phyloP scores from a whole-genome alignment of 352 stramenopile species.

The Thalassiosira oceanica region DNA sequence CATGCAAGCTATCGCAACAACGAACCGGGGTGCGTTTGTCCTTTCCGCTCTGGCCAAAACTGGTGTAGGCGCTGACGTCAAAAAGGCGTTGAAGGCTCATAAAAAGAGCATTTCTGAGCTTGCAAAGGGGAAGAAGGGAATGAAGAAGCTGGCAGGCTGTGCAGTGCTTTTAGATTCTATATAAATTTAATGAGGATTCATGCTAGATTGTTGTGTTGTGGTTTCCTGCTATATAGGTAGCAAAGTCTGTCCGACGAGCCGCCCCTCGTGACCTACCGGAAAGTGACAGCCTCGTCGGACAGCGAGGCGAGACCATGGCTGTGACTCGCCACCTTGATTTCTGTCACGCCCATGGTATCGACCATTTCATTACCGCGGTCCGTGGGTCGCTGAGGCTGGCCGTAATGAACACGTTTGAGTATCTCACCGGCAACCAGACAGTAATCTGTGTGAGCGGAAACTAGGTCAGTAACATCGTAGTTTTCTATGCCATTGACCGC shows the following conservation, averaged over 20 bases:
- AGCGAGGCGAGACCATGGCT: slow-evolving; percentile 20
- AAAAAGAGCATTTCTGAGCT: slow-evolving; percentile 43
- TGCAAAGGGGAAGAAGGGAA: slow-evolving; percentile 17
- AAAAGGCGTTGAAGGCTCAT: slow-evolving; percentile 42
- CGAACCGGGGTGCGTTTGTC: slow-evolving; percentile 76
- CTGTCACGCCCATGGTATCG: slow-evolving; percentile 32
- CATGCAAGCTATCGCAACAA: slow-evolving; percentile 49
- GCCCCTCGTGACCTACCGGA: too few species aligned
- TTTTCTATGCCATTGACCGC: slow-evolving; percentile 66
- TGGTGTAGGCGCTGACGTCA: slow-evolving; percentile 46
- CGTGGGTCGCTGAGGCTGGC: slow-evolving; percentile 43
- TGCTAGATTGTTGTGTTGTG: too few species aligned
- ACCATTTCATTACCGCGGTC: slow-evolving; percentile 10
- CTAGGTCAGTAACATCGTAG: slow-evolving; percentile 68
- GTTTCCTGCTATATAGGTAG: too few species aligned
- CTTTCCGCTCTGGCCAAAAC: slow-evolving; percentile 63
- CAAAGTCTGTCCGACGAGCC: too few species aligned
- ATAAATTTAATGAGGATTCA: slow-evolving; percentile 28
- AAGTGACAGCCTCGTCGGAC: slow-evolving; percentile 21
- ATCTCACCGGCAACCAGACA: slow-evolving; percentile 61
- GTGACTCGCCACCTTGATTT: slow-evolving; percentile 31
- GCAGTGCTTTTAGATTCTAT: slow-evolving; percentile 38
- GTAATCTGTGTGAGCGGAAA: slow-evolving; percentile 60
- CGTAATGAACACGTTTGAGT: slow-evolving; percentile 55
- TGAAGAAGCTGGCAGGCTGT: slow-evolving; percentile 37